phyloP scores from a whole-genome alignment of 305 asterid genomes.

The Solanum hybrid region DNA sequence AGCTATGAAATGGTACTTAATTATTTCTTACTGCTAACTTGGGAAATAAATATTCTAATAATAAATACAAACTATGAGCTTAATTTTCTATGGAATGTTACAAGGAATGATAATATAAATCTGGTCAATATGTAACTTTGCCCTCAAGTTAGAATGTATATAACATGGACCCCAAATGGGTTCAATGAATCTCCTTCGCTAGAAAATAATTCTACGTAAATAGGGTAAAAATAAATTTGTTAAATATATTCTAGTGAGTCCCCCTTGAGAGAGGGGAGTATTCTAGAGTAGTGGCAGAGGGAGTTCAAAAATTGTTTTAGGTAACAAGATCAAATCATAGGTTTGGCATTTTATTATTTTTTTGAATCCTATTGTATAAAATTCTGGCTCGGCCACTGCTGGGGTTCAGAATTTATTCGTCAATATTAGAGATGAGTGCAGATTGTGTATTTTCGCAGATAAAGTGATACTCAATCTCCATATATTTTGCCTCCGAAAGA shows the following conservation, averaged over 20 bases:
- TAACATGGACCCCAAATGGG: not conserved
- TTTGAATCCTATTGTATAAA: not conserved
- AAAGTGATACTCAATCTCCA: not conserved
- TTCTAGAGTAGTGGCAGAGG: not conserved
- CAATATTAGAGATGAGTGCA: not conserved
- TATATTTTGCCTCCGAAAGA: not conserved
- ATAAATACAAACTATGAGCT: not conserved
- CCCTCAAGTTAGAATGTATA: not conserved
- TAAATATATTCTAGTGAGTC: not conserved
- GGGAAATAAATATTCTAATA: not conserved
- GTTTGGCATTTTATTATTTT: not conserved
- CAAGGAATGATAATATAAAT: not conserved
- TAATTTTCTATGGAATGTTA: not conserved
- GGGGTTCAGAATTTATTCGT: not conserved
- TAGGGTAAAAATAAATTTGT: not conserved
- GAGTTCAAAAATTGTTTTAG: not conserved
- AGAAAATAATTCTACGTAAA: too few species aligned
- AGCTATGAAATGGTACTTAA: not conserved
- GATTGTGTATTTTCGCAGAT: not conserved
- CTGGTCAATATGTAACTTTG: not conserved
- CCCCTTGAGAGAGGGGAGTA: not conserved
- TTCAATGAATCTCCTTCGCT: too few species aligned
- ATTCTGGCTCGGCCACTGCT: not conserved
- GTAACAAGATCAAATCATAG: not conserved
- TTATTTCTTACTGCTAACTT: not conserved